A percentile compares a stretch with the other conserved stretches of the same genome.
phyloP scores from a whole-genome alignment of 2,329 filamentous ascomycete genomes.

The Dothideomycetidae sp. region DNA sequence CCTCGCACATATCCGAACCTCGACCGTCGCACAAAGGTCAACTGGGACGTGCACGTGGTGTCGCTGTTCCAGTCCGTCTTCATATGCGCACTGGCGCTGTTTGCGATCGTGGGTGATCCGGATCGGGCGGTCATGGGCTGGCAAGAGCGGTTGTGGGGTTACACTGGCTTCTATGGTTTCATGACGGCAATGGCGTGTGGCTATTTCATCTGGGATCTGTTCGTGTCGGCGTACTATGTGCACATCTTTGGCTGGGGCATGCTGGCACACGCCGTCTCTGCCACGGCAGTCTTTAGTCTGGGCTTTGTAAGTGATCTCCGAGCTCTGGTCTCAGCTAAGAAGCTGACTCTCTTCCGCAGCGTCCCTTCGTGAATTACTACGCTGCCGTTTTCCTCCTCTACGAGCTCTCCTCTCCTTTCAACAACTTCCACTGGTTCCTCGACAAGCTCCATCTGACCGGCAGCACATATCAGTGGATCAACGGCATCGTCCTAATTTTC shows the following conservation, averaged over 20 bases:
- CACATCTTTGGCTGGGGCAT: slow-evolving; percentile 63
- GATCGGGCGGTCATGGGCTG: slow-evolving; percentile 53
- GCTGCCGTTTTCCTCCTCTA: slow-evolving; percentile 70
- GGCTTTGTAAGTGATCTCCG: slow-evolving; percentile 53
- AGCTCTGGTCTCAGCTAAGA: not conserved
- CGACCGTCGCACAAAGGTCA: slow-evolving; percentile 50
- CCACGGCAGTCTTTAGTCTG: slow-evolving; percentile 58
- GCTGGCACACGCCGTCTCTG: slow-evolving; percentile 61
- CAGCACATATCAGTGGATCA: slow-evolving; percentile 57
- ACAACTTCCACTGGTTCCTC: slow-evolving; percentile 86
- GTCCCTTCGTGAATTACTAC: slow-evolving; percentile 76
- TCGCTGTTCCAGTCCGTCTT: slow-evolving; percentile 64
- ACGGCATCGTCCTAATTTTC: slow-evolving; percentile 55
- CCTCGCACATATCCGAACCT: slow-evolving; percentile 49
- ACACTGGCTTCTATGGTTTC: slow-evolving; percentile 56
- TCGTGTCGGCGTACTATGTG: slow-evolving; percentile 53
- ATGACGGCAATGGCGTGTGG: slow-evolving; percentile 64
- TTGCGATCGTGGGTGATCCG: slow-evolving; percentile 53
- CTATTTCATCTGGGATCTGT: slow-evolving; percentile 74
- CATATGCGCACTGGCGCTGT: slow-evolving; percentile 60
- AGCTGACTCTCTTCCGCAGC: slow-evolving; percentile 32
- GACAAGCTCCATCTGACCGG: slow-evolving; percentile 76
- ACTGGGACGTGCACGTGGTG: slow-evolving; percentile 78
- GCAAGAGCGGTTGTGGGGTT: slow-evolving; percentile 56
- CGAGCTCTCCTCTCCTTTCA: slow-evolving; percentile 71